Conservation (phyloP, 2,329 filamentous ascomycete species). For the Leptosphaerulina australis region DNA sequence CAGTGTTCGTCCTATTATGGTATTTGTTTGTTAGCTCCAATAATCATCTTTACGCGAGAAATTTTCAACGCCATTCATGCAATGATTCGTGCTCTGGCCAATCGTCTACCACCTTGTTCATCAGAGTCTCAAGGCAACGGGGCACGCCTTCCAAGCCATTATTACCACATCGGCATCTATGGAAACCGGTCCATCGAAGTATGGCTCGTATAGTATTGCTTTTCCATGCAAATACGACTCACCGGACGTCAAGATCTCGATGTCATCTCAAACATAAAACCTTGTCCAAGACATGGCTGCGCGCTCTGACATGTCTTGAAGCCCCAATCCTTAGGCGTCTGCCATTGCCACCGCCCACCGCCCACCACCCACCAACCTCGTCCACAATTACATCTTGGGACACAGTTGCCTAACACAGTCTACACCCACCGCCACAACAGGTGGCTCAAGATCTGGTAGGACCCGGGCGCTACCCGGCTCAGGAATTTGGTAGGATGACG, state of each 20-base stretch:
- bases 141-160: background rate
- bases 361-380: no score
- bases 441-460: background rate
- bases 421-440: background rate
- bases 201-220: constrained; percentile 5
- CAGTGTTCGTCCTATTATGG: constrained; percentile 3
- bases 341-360: background rate
- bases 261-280: background rate
- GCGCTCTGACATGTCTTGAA: constrained; percentile 4
- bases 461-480: background rate
- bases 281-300: background rate
- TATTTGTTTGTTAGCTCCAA: constrained; percentile 12
- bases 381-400: no score
- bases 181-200: no score
- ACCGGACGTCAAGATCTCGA: constrained; percentile 1
- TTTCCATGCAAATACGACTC: background rate
- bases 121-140: background rate
- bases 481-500: background rate
- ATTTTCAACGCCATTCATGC: background rate
- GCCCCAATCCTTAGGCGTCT: background rate
- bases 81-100: background rate
- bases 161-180: no score
- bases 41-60: constrained; percentile 9
- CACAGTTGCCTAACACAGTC: background rate
- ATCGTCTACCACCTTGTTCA: background rate